Conservation (phyloP, 331 rosid genomes). For the Phaseolus coccineus region DNA sequence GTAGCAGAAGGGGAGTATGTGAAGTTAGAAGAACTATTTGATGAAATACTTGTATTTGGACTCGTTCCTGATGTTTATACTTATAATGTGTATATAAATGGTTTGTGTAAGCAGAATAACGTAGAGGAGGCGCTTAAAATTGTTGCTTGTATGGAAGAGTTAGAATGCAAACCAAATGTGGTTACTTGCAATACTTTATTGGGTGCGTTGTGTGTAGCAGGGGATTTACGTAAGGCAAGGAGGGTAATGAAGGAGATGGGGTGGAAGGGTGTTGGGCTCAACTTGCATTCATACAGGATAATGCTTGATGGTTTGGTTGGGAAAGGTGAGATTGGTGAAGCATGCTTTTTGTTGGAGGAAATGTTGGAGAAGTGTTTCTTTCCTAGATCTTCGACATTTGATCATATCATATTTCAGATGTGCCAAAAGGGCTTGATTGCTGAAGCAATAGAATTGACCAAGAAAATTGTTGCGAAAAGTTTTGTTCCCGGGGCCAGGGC, state of each 20-base stretch:
- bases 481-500: conserved; percentile 58
- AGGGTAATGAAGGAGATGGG: conserved; percentile 64
- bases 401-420: conserved; percentile 60
- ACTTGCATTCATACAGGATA: conserved; percentile 66
- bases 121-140: conserved; percentile 56
- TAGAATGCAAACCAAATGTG: conserved; percentile 77
- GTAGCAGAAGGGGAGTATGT: conserved; percentile 56
- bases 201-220: conserved; percentile 52
- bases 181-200: conserved; percentile 72
- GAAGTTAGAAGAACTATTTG: conserved; percentile 70
- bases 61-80: conserved; percentile 75
- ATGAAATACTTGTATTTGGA: conserved; percentile 79
- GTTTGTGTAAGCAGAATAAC: conserved; percentile 73
- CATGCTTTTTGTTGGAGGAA: conserved; percentile 65
- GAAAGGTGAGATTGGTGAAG: conserved; percentile 64
- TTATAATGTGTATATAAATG: conserved; percentile 71
- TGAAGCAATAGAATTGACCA: conserved; percentile 64
- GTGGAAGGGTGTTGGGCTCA: conserved; percentile 63
- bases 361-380: conserved; percentile 61
- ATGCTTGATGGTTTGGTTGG: conserved; percentile 68
- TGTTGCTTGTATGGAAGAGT: conserved; percentile 65
- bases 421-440: conserved; percentile 60
- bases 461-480: conserved; percentile 51
- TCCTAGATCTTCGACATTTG: conserved; percentile 66
- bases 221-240: conserved; percentile 54